Conservation (phyloP, 176 grass and related monocot species). For the Triticum monococcum region DNA sequence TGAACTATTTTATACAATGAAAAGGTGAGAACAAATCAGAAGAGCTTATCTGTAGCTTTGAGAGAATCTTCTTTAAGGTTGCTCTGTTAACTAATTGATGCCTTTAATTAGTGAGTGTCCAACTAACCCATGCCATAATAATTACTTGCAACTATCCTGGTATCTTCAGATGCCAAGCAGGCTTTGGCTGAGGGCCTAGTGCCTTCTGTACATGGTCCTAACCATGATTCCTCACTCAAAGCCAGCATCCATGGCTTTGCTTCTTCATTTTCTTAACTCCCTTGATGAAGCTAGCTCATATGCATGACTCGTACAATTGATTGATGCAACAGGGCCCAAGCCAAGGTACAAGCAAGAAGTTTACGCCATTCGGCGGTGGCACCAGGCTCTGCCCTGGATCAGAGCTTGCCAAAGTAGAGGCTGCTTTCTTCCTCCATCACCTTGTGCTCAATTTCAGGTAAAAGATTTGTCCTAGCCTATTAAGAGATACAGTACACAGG, state of each 20-base stretch:
- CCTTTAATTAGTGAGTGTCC: conserved; percentile 57
- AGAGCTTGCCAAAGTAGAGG: conserved; percentile 84
- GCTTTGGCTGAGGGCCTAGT: conserved; percentile 23
- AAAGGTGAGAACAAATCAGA: conserved; percentile 34
- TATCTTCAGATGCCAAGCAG: conserved; percentile 58
- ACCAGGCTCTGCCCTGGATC: conserved; percentile 86
- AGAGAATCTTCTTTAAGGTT: conserved; percentile 59
- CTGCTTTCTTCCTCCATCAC: conserved; percentile 90
- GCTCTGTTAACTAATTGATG: conserved; percentile 51
- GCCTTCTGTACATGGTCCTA: conserved; percentile 49
- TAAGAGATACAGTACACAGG: neutral
- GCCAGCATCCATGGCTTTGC: conserved; percentile 44
- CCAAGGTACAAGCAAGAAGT: conserved; percentile 74
- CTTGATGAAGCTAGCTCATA: conserved; percentile 30
- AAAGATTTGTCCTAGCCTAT: neutral
- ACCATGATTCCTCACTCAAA: conserved; percentile 48
- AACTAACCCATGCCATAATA: conserved; percentile 50
- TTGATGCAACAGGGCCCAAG: conserved; percentile 48
- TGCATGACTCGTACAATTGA: conserved; percentile 23
- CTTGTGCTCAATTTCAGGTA: conserved; percentile 93
- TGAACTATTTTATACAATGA: neutral
- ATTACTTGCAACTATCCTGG: conserved; percentile 40
- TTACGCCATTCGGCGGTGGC: conserved; percentile 81
- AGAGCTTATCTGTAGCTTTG: conserved; percentile 43
- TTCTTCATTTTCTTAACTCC: conserved; percentile 11